Base-by-base conservation (phyloP, 768 basidiomycete genomes). In the Mycena vitilis region DNA sequence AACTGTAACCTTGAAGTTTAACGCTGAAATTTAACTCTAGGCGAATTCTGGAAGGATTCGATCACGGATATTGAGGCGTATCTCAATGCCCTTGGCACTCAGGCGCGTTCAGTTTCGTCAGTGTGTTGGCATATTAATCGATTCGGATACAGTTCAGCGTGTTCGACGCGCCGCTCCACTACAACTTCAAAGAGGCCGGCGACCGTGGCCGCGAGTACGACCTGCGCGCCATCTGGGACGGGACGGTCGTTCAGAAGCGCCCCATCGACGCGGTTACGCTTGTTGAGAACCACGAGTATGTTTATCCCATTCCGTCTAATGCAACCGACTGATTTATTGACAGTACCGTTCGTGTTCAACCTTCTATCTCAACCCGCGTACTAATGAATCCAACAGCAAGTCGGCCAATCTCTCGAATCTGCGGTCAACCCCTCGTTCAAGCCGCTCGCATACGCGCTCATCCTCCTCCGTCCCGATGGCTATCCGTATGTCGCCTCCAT, bases 231-330 rank as follows among this genome's bases (percentile, higher is more conserved):
- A 88, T 92, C 68, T 82, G 90, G 60, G 81, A 89, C 53, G 82
- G 83, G 22, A 87, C 88, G 5, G 76, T 92, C 9, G 80, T 91
- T 18, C 81, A 87, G 58, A 73, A 80, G 10, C 78, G 88, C 52
- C 91, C 91, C 5, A 80, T 81, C 30, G 90, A 92, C 77, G 88
- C 91, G 1, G 89, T 92, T 7, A 90, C 89, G 0, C 87, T 90
- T 70, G 88, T 89, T 16, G 88, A 89, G 65, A 89, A 90, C 75
- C 88, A 89, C 60, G 88, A 89, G 88, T 88, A 61, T 77, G 87
- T 77, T 38, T 20, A n/a, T 37, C n/a, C 5, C 34, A 22, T 45
- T 7, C 20, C 22, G 30, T 30, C 30, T 30, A 2, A 30, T 30
- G 30, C 30, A 47, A 30, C 10, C 12, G 47, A 54, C 16, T 10